These are phyloP conservation scores for Ambrosia trifida DNA, from an alignment of 129 eudicot species.

Conservation along the genomic window DNA sequence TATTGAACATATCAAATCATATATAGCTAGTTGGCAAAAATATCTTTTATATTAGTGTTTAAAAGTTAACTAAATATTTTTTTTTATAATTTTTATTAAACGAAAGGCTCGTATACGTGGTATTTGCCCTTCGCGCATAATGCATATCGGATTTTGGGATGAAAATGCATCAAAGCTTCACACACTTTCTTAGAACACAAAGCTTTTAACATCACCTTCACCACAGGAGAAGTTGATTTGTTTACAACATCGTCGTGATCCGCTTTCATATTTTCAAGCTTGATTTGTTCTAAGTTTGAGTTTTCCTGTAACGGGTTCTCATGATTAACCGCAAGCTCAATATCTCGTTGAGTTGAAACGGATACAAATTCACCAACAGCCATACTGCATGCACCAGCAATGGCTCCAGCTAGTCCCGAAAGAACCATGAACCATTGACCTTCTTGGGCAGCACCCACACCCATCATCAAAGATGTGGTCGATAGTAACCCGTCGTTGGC, in stretches of 20 bases:
- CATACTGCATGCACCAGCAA: conserved; percentile 73
- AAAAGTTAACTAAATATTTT: no score
- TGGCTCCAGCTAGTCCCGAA: conserved; percentile 64
- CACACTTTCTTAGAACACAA: no score
- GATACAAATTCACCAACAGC: conserved; percentile 71
- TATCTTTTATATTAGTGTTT: no score
- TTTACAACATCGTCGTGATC: conserved; percentile 2
- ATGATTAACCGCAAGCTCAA: conserved; percentile 32
- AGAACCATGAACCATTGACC: conserved; percentile 60
- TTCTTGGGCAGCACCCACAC: conserved; percentile 62
- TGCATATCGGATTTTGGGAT: no score
- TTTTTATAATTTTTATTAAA: no score
- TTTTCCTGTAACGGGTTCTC: conserved; percentile 13
- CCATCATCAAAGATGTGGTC: conserved; percentile 63
- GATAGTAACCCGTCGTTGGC: conserved; percentile 65
- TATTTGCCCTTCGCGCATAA: no score
- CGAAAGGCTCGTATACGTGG: no score
- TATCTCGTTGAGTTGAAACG: conserved; percentile 63
- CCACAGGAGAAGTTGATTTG: conserved; percentile 32
- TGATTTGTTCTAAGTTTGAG: conserved; percentile 30
- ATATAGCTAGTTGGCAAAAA: no score
- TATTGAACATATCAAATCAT: no score
- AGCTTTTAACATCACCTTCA: not conserved
- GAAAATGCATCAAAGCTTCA: no score
- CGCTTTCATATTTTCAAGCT: conserved; percentile 26